phyloP scores from a whole-genome alignment of 129 eudicot genomes.

The Flaveria linearis region DNA sequence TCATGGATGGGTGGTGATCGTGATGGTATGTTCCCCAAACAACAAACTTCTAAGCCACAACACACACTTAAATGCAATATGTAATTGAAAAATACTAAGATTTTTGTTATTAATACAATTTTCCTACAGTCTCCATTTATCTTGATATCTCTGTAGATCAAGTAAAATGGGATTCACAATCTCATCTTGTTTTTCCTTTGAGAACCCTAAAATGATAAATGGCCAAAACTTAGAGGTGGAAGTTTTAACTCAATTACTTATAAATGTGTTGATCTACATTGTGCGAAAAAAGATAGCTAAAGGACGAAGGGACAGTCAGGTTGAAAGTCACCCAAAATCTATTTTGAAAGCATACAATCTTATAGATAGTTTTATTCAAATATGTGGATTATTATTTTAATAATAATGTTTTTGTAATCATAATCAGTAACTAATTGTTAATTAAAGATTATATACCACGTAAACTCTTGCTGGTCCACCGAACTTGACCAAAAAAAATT shows the following conservation, averaged over 20 bases:
- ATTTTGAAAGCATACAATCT: background rate
- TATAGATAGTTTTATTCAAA: background rate
- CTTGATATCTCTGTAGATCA: background rate
- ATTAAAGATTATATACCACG: background rate
- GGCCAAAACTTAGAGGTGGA: background rate
- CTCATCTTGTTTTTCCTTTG: background rate
- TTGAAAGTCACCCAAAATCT: background rate
- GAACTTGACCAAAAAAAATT: background rate
- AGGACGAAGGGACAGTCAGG: background rate
- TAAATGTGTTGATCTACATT: background rate
- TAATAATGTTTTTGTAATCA: background rate
- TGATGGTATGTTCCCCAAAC: slow-evolving; percentile 59
- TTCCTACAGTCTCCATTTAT: background rate
- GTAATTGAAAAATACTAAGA: background rate
- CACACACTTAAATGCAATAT: background rate
- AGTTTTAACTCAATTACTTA: background rate
- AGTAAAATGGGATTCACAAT: slow-evolving; percentile 9
- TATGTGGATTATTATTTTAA: too few relatives aligned
- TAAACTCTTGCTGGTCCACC: background rate
- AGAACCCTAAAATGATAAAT: background rate
- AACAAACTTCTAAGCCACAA: background rate
- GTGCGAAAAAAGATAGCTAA: background rate
- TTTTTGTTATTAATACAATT: background rate
- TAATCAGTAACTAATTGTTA: background rate
- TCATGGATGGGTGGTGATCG: slow-evolving; percentile 99